These are phyloP conservation scores for Xylariaceae sp. DNA, from an alignment of 2,329 filamentous ascomycete genomes.

Conservation along the genomic window DNA sequence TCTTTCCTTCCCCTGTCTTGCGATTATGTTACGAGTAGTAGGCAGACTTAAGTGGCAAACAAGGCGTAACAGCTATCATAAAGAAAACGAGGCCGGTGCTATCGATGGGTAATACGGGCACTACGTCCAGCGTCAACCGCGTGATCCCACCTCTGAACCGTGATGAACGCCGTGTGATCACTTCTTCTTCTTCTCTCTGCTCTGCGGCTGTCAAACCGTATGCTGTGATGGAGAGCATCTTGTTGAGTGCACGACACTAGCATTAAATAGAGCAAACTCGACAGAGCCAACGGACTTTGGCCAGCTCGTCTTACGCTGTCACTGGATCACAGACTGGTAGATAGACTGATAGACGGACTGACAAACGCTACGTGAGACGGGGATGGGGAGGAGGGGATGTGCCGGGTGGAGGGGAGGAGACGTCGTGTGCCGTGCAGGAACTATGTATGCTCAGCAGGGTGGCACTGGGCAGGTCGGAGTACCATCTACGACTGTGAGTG, in stretches of 20 bases:
- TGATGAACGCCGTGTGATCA: constrained; percentile 16
- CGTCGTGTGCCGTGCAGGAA: constrained; percentile 20
- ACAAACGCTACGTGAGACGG: constrained; percentile 32
- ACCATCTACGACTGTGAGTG: too few relatives aligned
- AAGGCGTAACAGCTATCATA: not conserved
- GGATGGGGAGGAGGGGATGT: too few relatives aligned
- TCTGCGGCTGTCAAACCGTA: constrained; percentile 13
- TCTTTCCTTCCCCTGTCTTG: not conserved
- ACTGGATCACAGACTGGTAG: too few relatives aligned
- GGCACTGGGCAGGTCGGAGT: not conserved
- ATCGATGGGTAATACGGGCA: constrained; percentile 9
- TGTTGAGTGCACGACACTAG: constrained; percentile 1
- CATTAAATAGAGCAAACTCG: constrained; percentile 11
- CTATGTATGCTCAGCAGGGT: constrained; percentile 6
- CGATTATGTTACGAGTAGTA: not conserved
- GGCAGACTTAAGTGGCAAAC: not conserved
- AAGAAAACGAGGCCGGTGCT: not conserved
- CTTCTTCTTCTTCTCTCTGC: not conserved
- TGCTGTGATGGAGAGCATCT: constrained; percentile 9
- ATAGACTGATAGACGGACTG: constrained; percentile 5
- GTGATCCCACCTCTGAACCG: constrained; percentile 13
- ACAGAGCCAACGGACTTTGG: constrained; percentile 19
- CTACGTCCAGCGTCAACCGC: constrained; percentile 13
- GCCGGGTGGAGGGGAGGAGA: not conserved
- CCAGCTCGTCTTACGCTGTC: constrained; percentile 21